Conservation (phyloP, 305 asterid species). For the Fraxinus nigra region DNA sequence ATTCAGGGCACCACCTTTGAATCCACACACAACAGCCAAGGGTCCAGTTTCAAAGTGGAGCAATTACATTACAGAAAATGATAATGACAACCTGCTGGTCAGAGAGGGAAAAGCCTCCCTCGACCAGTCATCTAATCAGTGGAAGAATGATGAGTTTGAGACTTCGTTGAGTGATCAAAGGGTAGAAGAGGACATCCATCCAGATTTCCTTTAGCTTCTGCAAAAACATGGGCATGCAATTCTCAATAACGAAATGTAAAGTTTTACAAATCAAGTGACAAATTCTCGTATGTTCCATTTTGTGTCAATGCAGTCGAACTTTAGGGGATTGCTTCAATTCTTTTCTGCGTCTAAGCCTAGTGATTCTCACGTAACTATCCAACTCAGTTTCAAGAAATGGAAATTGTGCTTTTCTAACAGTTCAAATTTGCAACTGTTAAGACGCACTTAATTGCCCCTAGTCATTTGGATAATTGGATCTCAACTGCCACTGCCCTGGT, state of each 20-base stretch:
- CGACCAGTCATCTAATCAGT: neutral
- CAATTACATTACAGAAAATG: conserved; percentile 47
- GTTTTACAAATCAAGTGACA: neutral
- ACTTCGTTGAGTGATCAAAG: conserved; percentile 32
- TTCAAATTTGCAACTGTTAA: neutral
- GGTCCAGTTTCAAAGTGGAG: conserved; percentile 62
- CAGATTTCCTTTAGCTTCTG: conserved; percentile 44
- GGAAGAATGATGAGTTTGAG: conserved; percentile 31
- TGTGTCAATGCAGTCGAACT: neutral
- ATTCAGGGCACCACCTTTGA: neutral
- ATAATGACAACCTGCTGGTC: conserved; percentile 22
- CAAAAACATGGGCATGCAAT: neutral
- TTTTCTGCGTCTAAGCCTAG: neutral
- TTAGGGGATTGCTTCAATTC: neutral
- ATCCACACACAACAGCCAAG: conserved; percentile 24
- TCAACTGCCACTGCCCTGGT: neutral
- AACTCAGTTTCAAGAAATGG: neutral
- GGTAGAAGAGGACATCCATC: conserved; percentile 78
- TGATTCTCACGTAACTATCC: neutral
- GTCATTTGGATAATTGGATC: neutral
- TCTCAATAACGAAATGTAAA: neutral
- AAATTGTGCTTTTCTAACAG: neutral
- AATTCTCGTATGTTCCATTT: neutral
- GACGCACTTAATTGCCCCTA: neutral
- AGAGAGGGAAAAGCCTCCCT: conserved; percentile 26